Percentiles rank a stretch among this genome's conserved stretches.
Conservation (phyloP, 192 early-diverging fungal genomes). For the Entrophospora sp. region DNA sequence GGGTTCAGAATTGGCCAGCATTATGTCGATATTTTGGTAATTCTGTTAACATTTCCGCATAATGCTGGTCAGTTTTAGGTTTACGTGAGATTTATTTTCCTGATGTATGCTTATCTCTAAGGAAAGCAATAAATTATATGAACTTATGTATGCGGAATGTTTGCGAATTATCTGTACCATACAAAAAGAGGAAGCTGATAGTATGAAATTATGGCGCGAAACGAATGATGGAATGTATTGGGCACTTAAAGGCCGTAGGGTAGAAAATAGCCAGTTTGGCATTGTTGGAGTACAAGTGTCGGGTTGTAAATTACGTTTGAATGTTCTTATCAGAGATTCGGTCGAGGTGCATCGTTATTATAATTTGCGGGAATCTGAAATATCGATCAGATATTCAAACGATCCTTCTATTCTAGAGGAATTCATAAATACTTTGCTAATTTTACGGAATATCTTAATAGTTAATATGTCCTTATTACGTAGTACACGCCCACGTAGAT, state of each 20-base stretch:
- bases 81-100: too few species aligned
- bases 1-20: too few species aligned
- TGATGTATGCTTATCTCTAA: slow-evolving; percentile 3
- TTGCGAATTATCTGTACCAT: background rate
- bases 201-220: background rate
- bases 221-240: background rate
- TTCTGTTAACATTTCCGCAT: too few species aligned
- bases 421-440: background rate
- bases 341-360: background rate
- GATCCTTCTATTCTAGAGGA: background rate
- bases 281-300: background rate
- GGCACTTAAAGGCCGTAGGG: background rate
- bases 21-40: too few species aligned
- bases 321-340: background rate
- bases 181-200: background rate
- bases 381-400: background rate
- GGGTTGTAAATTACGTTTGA: background rate
- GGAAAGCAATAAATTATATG: slow-evolving; percentile 1
- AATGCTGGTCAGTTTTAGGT: too few species aligned
- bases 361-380: background rate
- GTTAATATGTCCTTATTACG: slow-evolving; percentile 2
- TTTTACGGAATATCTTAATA: too few species aligned
- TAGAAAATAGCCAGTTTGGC: background rate
- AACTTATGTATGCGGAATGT: slow-evolving; percentile 1
- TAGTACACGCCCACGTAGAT: background rate